Conservation (phyloP, 1,139 yeast genomes). For the Hemisphaericaspora xylofermentans region DNA sequence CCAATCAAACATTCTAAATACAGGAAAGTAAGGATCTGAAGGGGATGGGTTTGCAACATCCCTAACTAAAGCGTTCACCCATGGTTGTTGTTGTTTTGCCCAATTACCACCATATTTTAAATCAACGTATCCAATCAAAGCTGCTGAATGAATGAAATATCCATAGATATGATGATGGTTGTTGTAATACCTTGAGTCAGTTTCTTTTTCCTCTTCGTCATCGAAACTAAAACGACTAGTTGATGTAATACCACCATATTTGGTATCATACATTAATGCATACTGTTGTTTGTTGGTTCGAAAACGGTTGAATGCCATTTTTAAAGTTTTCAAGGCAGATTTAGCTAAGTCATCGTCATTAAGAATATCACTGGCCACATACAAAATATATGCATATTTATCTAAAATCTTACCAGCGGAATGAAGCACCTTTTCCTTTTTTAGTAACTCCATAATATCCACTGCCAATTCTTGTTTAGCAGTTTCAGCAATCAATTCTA, state of each 20-base stretch:
- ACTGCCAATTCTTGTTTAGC: conserved; percentile 47
- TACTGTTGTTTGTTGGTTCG: conserved; percentile 49
- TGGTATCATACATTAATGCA: conserved; percentile 69
- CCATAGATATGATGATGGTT: conserved; percentile 85
- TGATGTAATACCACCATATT: conserved; percentile 66
- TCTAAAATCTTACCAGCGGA: conserved; percentile 61
- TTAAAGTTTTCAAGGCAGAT: conserved; percentile 46
- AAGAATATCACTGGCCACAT: conserved; percentile 60
- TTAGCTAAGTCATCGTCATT: conserved; percentile 50
- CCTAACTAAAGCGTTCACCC: conserved; percentile 50
- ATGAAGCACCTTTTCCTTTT: conserved; percentile 50
- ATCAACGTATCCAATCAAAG: conserved; percentile 67
- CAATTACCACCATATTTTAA: conserved; percentile 51
- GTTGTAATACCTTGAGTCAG: conserved; percentile 67
- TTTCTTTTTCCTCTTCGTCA: conserved; percentile 38
- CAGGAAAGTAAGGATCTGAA: conserved; percentile 66
- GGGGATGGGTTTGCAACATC: conserved; percentile 74
- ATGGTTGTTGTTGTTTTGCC: conserved; percentile 54
- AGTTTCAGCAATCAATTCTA: conserved; percentile 43
- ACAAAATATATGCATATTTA: conserved; percentile 63
- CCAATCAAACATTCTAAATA: conserved; percentile 76
- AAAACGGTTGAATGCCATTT: conserved; percentile 52
- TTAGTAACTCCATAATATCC: conserved; percentile 49
- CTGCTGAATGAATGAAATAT: conserved; percentile 74
- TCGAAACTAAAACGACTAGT: conserved; percentile 52